Percentiles rank a stretch among this genome's conserved stretches.
Evolutionary conservation across 1,284 basidiomycete species (phyloP).

Genomic region (Cystobasidium pallidum): DNA sequence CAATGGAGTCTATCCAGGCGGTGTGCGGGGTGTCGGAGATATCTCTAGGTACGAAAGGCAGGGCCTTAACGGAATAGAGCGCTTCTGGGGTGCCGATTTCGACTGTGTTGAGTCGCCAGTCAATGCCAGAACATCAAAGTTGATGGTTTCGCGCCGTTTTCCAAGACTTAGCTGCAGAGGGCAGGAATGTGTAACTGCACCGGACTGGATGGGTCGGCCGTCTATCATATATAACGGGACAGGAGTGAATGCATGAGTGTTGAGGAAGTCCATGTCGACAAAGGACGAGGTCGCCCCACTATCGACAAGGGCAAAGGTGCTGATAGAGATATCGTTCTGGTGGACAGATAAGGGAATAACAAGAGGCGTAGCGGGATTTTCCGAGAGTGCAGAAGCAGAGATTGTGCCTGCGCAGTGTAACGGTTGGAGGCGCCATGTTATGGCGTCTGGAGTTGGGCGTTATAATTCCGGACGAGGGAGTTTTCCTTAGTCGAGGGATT

Average conservation of each 20-base stretch:
- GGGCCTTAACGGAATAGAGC: neutral
- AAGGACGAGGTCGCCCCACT: conserved; percentile 14
- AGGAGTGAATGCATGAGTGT: neutral
- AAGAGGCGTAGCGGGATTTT: too few relatives aligned
- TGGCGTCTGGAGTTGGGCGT: too few relatives aligned
- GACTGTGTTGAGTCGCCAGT: too few relatives aligned
- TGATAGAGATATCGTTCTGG: too few relatives aligned
- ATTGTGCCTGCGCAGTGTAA: too few relatives aligned
- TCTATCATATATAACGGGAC: conserved; percentile 23
- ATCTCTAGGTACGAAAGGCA: conserved; percentile 3
- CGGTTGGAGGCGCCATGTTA: too few relatives aligned
- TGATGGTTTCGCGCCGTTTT: neutral
- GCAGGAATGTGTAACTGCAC: conserved; percentile 12
- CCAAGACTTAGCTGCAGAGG: neutral
- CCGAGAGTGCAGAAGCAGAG: too few relatives aligned
- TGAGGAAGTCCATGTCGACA: neutral
- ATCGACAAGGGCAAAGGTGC: conserved; percentile 23
- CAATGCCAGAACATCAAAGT: conserved; percentile 40
- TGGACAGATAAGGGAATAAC: too few relatives aligned
- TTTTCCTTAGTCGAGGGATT: too few relatives aligned
- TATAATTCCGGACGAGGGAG: too few relatives aligned
- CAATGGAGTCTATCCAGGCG: too few relatives aligned
- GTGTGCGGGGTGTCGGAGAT: too few relatives aligned
- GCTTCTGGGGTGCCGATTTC: neutral
- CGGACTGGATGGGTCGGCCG: conserved; percentile 6